Base-by-base conservation (phyloP, 1,139 yeast species). In the Debaryomycetaceae sp. region DNA sequence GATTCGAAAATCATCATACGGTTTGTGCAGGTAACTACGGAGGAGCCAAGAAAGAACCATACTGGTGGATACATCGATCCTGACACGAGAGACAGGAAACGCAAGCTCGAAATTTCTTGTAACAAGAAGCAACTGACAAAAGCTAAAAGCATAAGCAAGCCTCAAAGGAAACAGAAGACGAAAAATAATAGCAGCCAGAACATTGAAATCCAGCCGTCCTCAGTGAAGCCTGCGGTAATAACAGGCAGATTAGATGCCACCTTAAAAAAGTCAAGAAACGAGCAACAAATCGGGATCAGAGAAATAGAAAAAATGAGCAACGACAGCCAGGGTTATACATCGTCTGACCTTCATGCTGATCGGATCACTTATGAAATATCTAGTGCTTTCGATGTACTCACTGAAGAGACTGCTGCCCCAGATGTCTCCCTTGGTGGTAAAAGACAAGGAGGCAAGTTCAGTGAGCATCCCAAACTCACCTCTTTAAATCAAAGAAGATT, bases 11-110 rank as follows among this genome's bases (percentile, higher is more conserved):
- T 68, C 2, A 49, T 51, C 3, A 60, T 76, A 2, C 72, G 74
- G 48, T 71, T 70, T 49, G 68, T 76, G 14, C 81, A 77, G 53
- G 71, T 80, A 4, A 79, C 84, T 1, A 72, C 59, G 22, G 61
- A 55, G 38, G 61, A 56, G 8, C 11, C 31, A 27, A 17, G 20
- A 17, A 27, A 27, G 4, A 27, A 27, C 40, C 52, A 51, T 22
- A 45, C 43, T 9, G 51, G 45, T 22, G 13, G 45, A 17, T 11
- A 11, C 39, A 5, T 11, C 8, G 45, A 41, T 14, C 52, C 50
- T 20, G 43, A 50, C 3, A 38, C 45, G 14, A 14, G 13, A 8
- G 37, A 39, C 29, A 24, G 36, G 40, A 17, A 14, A 40, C 40
- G 6, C 31, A 27, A 27, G 31, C 31, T 27, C 11, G 31, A 27